phyloP scores from a whole-genome alignment of 2,329 filamentous ascomycete genomes.

The Tolypocladium inflatum region DNA sequence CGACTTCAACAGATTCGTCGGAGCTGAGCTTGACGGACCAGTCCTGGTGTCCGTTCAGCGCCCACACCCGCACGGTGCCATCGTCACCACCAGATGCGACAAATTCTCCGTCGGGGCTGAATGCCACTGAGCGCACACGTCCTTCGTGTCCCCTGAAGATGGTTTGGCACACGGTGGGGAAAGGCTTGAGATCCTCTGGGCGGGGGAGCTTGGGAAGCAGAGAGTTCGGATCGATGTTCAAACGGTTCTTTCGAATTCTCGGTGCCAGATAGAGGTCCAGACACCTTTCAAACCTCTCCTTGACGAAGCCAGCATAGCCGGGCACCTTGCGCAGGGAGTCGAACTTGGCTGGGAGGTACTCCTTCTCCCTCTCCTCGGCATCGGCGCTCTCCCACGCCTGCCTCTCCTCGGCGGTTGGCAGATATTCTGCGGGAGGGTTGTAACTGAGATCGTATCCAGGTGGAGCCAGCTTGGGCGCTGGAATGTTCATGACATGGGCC shows the following conservation, averaged over 20 bases:
- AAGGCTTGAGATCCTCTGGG: constrained; percentile 87
- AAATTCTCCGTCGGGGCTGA: constrained; percentile 79
- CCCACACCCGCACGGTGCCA: constrained; percentile 85
- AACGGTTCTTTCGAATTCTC: constrained; percentile 79
- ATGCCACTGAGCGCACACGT: constrained; percentile 71
- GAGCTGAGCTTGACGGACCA: constrained; percentile 74
- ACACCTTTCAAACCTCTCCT: constrained; percentile 93
- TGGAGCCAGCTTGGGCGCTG: constrained; percentile 85
- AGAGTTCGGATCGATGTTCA: constrained; percentile 94
- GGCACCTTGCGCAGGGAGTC: constrained; percentile 84
- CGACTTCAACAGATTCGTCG: constrained; percentile 72
- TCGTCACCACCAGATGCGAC: constrained; percentile 91
- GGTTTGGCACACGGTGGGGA: constrained; percentile 82
- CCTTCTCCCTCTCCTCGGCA: constrained; percentile 81
- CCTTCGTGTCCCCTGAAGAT: constrained; percentile 84
- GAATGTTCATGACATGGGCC: constrained; percentile 87
- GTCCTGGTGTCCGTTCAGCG: constrained; percentile 78
- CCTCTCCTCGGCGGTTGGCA: constrained; percentile 77
- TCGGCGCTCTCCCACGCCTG: constrained; percentile 78
- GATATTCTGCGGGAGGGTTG: constrained; percentile 89
- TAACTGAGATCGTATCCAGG: constrained; percentile 95
- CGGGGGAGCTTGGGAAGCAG: constrained; percentile 87
- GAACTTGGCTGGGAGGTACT: constrained; percentile 77
- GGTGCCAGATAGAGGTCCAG: constrained; percentile 93
- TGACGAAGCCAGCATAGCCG: constrained; percentile 81